Conservation (phyloP, 257 asterid genomes). For the Solanum neorickii region DNA sequence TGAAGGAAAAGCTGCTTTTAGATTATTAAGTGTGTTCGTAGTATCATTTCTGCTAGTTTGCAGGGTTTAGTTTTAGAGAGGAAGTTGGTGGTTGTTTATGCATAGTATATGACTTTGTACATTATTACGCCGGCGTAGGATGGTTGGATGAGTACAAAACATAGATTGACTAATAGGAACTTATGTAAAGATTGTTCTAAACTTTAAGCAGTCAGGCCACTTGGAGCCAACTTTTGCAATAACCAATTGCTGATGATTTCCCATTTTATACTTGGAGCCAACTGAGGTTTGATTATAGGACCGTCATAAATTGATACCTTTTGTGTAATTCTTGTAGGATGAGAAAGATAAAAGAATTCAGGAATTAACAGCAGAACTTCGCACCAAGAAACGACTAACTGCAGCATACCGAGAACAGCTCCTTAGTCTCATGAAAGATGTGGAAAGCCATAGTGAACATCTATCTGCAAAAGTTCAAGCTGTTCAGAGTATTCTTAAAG, state of each 20-base stretch:
- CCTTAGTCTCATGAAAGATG: constrained; percentile 51
- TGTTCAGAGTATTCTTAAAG: constrained; percentile 35
- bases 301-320: neutral
- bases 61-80: neutral
- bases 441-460: constrained; percentile 56
- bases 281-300: neutral
- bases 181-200: neutral
- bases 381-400: constrained; percentile 51
- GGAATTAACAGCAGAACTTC: constrained; percentile 62
- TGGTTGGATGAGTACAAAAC: neutral
- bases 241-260: neutral
- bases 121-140: neutral
- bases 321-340: constrained; percentile 30
- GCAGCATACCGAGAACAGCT: constrained; percentile 62
- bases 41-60: neutral
- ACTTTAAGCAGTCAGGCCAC: neutral
- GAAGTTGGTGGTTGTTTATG: neutral
- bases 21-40: neutral
- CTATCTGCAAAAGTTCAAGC: constrained; percentile 37
- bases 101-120: neutral
- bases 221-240: neutral
- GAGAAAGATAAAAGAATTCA: constrained; percentile 70
- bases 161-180: neutral
- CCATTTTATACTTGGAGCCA: neutral
- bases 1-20: neutral